Evolutionary conservation across 164 flowering plant genomes (phyloP), one percentile per base, ranked within the genome.

Genomic region (Saururus chinensis): DNA sequence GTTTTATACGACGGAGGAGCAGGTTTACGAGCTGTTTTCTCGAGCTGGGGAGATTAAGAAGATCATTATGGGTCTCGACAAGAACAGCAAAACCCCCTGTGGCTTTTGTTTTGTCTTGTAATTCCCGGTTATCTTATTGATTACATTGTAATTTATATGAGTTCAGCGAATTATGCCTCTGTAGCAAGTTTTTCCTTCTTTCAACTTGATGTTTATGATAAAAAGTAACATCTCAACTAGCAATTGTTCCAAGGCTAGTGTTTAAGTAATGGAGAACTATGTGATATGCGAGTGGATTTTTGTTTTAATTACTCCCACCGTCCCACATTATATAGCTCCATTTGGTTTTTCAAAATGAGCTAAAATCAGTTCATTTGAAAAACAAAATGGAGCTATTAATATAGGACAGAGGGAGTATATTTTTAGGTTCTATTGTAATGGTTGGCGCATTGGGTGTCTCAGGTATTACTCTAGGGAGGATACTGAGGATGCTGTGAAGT

Each of bases 1-100:
- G 10, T 93, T 93, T 52, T 93, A 90, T 64, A 90, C 99, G 0
- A 93, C 99, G 0, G 97, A 93, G 63, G 99, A 90, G 81, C 99
- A 93, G 76, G 81, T 85, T 55, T 90, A 93, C 70, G 99, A 90
- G 81, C 82, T 93, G 14, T 93, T 93, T 60, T 73, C 89, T 51
- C 86, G 96, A 60, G 95, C 92, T 68, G 97, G 99, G 65, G 97
- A 93, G 71, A 77, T 93, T 14, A 93, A 90, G 71, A 90, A 87
- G 80, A 87, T 88, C 24, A 82, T 87, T 67, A 93, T 93, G 99
- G 99, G 99, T 19, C 76, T 93, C 76, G 99, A 93, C 60, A 93
- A 93, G 80, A 93, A 93, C 72, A 66, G 84, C 0, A 93, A 90
- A 77, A 90, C 99, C 4, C 99, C 99, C 13, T 93, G 99, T 69